A percentile compares a stretch with the other conserved stretches of the same genome.
phyloP scores from a whole-genome alignment of 148 eudicot species.

The Beta vulgaris region DNA sequence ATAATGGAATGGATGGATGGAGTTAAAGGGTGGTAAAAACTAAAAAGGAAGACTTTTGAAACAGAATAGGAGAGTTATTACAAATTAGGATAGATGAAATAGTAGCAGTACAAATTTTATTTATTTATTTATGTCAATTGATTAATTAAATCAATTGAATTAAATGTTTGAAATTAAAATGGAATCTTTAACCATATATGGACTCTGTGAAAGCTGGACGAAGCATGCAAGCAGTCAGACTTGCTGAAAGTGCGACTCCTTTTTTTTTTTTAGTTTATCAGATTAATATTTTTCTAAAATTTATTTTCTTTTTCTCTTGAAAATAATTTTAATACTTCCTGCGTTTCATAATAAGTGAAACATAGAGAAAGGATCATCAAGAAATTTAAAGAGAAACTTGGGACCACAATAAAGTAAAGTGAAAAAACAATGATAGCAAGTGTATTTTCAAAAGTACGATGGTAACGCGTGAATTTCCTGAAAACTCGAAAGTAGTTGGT shows the following conservation, averaged over 20 bases:
- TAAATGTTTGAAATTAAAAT: conserved; percentile 1
- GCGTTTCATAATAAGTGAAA: too few relatives aligned
- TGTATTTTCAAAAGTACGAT: too few relatives aligned
- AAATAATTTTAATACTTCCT: too few relatives aligned
- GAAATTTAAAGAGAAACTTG: too few relatives aligned
- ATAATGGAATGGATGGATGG: conserved; percentile 1
- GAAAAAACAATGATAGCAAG: too few relatives aligned
- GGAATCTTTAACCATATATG: conserved; percentile 25
- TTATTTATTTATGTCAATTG: background rate
- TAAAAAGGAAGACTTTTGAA: background rate
- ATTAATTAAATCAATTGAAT: conserved; percentile 1
- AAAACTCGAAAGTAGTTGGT: too few relatives aligned
- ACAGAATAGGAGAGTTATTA: conserved; percentile 7
- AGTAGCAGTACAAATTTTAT: background rate
- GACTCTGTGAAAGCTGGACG: conserved; percentile 28
- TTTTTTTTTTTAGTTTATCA: too few relatives aligned
- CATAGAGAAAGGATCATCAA: too few relatives aligned
- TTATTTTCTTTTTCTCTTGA: background rate
- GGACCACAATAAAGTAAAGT: too few relatives aligned
- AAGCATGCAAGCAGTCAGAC: conserved; percentile 30
- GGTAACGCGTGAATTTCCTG: too few relatives aligned
- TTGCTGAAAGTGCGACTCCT: conserved; percentile 24
- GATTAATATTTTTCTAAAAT: too few relatives aligned
- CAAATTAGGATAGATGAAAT: too few relatives aligned
- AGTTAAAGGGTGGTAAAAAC: conserved; percentile 2